Percentiles rank a stretch among this genome's conserved stretches.
Evolutionary conservation across 352 stramenopile genomes (phyloP).

Genomic region (Globisporangium mamillatum): DNA sequence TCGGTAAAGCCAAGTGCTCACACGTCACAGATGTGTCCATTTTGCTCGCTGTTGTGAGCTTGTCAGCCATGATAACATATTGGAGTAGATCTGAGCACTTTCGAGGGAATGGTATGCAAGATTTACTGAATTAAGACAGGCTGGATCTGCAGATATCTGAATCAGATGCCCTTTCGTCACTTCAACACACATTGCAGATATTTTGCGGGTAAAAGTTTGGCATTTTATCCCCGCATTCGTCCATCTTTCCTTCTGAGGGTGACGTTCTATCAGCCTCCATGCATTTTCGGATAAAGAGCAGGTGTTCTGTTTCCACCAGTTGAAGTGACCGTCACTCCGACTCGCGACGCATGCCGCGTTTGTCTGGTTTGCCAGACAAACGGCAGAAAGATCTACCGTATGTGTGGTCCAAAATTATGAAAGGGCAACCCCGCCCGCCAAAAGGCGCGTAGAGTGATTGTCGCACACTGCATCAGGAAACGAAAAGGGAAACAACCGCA

Average conservation of each 20-base stretch:
- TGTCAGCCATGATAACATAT: not conserved
- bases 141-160: not conserved
- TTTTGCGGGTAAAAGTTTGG: too few species aligned
- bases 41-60: not conserved
- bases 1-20: not conserved
- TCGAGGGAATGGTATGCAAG: too few species aligned
- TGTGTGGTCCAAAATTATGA: not conserved
- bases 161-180: not conserved
- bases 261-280: too few species aligned
- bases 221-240: too few species aligned
- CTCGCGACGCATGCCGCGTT: not conserved
- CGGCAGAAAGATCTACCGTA: not conserved
- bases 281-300: too few species aligned
- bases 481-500: not conserved
- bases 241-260: too few species aligned
- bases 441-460: not conserved
- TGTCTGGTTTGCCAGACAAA: not conserved
- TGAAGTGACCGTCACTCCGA: slow-evolving; percentile 12
- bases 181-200: not conserved
- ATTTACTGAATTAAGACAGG: not conserved
- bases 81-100: not conserved
- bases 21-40: slow-evolving; percentile 8
- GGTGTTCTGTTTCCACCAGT: not conserved
- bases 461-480: not conserved
- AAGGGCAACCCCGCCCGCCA: not conserved